Conservation (phyloP, 148 eudicot genomes). For the Suaeda aralocaspica region DNA sequence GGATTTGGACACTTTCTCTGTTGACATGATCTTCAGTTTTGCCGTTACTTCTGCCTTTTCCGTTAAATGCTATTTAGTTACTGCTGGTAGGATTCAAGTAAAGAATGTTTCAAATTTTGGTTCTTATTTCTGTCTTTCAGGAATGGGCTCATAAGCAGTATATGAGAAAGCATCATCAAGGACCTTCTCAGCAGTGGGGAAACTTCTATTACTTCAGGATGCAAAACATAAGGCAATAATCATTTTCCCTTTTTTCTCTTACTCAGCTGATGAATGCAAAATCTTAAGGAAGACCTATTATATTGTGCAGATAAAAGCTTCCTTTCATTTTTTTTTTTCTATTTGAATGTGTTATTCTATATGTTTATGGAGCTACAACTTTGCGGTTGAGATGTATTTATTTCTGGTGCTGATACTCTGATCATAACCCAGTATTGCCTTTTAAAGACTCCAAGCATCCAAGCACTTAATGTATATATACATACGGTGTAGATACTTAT, state of each 20-base stretch:
- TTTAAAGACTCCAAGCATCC: too few relatives aligned
- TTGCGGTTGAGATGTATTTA: neutral
- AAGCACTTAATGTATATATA: too few relatives aligned
- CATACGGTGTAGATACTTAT: too few relatives aligned
- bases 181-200: slow-evolving; percentile 99
- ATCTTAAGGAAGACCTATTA: neutral
- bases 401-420: neutral
- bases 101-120: neutral
- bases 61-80: neutral
- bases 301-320: neutral
- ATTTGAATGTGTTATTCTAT: neutral
- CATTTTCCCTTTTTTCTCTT: neutral
- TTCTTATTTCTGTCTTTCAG: slow-evolving; percentile 27
- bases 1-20: neutral
- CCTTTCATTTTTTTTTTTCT: neutral
- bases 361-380: neutral
- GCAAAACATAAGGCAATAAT: slow-evolving; percentile 76
- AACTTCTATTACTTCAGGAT: slow-evolving; percentile 94
- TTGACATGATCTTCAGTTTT: neutral
- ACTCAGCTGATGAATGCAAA: neutral
- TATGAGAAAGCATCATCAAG: slow-evolving; percentile 87
- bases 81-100: neutral
- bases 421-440: neutral
- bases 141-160: slow-evolving; percentile 98
- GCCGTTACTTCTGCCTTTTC: neutral